These are phyloP conservation scores for Paxillus involutus DNA, from an alignment of 768 basidiomycete species.

Conservation along the genomic window DNA sequence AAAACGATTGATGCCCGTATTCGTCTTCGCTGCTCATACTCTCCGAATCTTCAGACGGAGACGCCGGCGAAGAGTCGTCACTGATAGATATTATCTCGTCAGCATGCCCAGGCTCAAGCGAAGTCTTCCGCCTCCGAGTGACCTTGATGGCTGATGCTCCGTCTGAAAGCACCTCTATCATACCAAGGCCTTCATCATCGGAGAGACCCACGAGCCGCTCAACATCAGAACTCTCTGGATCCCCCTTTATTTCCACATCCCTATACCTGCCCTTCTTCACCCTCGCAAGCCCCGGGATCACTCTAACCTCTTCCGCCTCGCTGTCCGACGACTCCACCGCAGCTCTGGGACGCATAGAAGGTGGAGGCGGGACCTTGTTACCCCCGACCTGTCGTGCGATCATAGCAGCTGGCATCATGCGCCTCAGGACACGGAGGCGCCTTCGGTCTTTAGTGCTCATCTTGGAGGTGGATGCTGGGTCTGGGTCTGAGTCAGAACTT, in stretches of 20 bases:
- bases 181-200: neutral
- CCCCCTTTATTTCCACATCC: slow-evolving; percentile 52
- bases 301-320: slow-evolving; percentile 37
- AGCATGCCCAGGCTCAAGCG: neutral
- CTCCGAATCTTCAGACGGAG: slow-evolving; percentile 15
- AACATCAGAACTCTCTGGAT: slow-evolving; percentile 59
- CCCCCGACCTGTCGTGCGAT: slow-evolving; percentile 33
- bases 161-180: slow-evolving; percentile 11
- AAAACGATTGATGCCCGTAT: slow-evolving; percentile 35
- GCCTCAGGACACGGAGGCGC: slow-evolving; percentile 38
- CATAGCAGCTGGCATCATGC: slow-evolving; percentile 59
- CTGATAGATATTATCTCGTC: slow-evolving; percentile 25
- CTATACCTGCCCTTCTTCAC: slow-evolving; percentile 36
- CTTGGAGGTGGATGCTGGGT: slow-evolving; percentile 7
- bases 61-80: slow-evolving; percentile 8
- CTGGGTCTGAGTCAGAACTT: slow-evolving; percentile 17
- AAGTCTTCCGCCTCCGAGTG: slow-evolving; percentile 20
- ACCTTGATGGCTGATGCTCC: slow-evolving; percentile 16
- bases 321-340: slow-evolving; percentile 20
- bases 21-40: slow-evolving; percentile 26
- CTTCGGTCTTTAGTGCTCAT: slow-evolving; percentile 35
- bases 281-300: slow-evolving; percentile 54
- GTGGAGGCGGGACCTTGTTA: slow-evolving; percentile 10
- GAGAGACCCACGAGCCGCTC: slow-evolving; percentile 8
- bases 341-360: slow-evolving; percentile 8